Evolutionary conservation across 805 yeast genomes (phyloP), one percentile per base, ranked within the genome.

Genomic region (Saccharomycopsis fermentans): DNA sequence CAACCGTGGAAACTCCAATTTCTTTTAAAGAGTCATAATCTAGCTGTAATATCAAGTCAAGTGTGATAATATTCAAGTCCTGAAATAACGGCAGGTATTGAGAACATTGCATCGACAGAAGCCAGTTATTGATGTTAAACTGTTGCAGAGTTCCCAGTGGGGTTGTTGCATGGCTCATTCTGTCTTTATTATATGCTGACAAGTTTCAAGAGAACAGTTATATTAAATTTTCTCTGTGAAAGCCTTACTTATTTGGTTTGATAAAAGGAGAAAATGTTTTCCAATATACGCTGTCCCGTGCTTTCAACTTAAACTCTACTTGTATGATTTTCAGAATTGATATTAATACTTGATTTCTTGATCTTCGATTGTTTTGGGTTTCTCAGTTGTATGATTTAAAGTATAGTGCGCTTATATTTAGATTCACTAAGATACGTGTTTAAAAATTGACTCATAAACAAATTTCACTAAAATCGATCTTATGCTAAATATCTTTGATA

Each of bases 1-100:
- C 97, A 16, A 92, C 80, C 63, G 81, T 85, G n/a, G 65, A 62
- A 11, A 92, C 70, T 0, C 96, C 96, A 11, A 94, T 68, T 58
- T 86, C 94, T 54, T 77, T 80, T 58, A 92, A 76, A 0, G 90
- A 80, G 6, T 71, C 74, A 50, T 78, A 75, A 65, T 88, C 96
- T n/a, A 75, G 32, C 54, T 59, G 61, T 12, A 53, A 50, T 3
- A 59, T 40, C 14, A 62, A 37, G 29, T 62, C 64, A 21, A 29
- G 58, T 6, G 55, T 55, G 9, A 57, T 59, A 6, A 62, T 58
- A 27, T 53, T 61, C 26, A 52, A 35, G 6, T 57, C 59, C 9
- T 21, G 35, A 39, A 62, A 62, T 16, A 55, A 27, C n/a, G 56
- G 16, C 17, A 32, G 43, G 50, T 62, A 62, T 35, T 62, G 62